Conservation (phyloP, 495 filamentous ascomycete genomes). For the Talaromyces trachyspermus region DNA sequence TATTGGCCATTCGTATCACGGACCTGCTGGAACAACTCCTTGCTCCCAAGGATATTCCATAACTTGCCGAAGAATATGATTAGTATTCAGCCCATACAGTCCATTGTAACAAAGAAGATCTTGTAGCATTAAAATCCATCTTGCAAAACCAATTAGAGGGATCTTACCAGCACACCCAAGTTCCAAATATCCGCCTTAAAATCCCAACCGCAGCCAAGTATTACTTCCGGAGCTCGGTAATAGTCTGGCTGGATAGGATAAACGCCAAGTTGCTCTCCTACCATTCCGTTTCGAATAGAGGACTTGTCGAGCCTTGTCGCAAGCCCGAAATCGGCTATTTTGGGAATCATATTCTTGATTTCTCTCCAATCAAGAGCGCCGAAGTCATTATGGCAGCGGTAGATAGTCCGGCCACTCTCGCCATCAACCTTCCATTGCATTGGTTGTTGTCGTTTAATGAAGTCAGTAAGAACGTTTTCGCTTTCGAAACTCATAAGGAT, state of each 20-base stretch:
- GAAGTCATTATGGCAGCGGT: slow-evolving; percentile 28
- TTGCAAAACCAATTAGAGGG: not conserved
- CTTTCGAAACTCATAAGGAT: no score
- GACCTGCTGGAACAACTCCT: slow-evolving; percentile 17
- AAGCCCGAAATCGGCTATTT: slow-evolving; percentile 35
- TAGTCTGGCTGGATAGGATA: slow-evolving; percentile 23
- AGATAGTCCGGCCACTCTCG: slow-evolving; percentile 36
- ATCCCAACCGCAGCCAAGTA: slow-evolving; percentile 27
- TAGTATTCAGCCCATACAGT: slow-evolving; percentile 15
- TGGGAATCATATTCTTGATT: slow-evolving; percentile 16
- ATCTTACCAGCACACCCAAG: slow-evolving; percentile 24
- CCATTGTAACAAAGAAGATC: not conserved
- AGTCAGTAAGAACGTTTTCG: no score
- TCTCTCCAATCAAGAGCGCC: slow-evolving; percentile 4
- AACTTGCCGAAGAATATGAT: slow-evolving; percentile 27
- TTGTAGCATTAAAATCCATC: no score
- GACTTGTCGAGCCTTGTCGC: slow-evolving; percentile 12
- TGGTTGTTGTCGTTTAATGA: no score
- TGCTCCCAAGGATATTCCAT: slow-evolving; percentile 22
- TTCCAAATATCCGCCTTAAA: slow-evolving; percentile 37
- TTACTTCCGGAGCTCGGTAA: slow-evolving; percentile 32
- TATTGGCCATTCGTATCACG: slow-evolving; percentile 12
- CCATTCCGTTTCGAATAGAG: not conserved
- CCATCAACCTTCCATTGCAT: no score
- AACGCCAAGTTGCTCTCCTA: slow-evolving; percentile 9